A percentile compares a stretch with the other conserved stretches of the same genome.
These are phyloP conservation scores for Pythium aristosporum DNA, from an alignment of 352 stramenopile species.

Conservation along the genomic window DNA sequence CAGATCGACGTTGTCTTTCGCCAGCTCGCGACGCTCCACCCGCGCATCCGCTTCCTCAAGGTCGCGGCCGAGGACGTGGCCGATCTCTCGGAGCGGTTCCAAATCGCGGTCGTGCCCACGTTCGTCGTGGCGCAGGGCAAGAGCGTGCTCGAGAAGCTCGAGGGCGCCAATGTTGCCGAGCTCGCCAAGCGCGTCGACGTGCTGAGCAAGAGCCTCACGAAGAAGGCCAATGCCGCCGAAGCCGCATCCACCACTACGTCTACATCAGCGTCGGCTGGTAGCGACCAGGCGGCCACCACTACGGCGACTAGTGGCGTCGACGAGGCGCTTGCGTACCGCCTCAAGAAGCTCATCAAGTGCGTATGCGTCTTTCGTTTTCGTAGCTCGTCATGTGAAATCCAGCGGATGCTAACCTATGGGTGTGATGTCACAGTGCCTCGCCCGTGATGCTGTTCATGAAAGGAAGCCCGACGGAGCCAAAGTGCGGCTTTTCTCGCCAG, in stretches of 20 bases:
- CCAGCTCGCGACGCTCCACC: constrained; percentile 79
- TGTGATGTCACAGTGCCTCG: constrained; percentile 42
- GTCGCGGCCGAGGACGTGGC: constrained; percentile 81
- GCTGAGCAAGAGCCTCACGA: constrained; percentile 79
- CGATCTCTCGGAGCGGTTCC: constrained; percentile 84
- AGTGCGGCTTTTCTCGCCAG: constrained; percentile 96
- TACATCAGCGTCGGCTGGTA: constrained; percentile 5
- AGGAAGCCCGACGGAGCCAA: constrained; percentile 92
- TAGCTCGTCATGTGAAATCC: background rate
- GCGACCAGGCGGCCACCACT: constrained; percentile 7
- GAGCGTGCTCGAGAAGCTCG: constrained; percentile 78
- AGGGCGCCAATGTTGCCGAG: constrained; percentile 81
- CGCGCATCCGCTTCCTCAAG: constrained; percentile 85
- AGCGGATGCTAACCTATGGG: background rate
- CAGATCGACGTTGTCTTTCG: constrained; percentile 85
- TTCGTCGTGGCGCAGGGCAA: constrained; percentile 88
- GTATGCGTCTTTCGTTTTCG: background rate
- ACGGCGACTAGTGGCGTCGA: constrained; percentile 37
- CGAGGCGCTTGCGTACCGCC: constrained; percentile 66
- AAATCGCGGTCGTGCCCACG: constrained; percentile 93
- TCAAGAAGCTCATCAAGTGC: constrained; percentile 83
- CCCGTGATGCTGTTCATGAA: constrained; percentile 99
- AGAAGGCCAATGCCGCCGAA: constrained; percentile 40
- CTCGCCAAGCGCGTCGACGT: constrained; percentile 84
- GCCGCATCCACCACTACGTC: constrained; percentile 18